Evolutionary conservation across 768 basidiomycete species (phyloP), one percentile per base, ranked within the genome.

Genomic region (Lentinula detonsa): DNA sequence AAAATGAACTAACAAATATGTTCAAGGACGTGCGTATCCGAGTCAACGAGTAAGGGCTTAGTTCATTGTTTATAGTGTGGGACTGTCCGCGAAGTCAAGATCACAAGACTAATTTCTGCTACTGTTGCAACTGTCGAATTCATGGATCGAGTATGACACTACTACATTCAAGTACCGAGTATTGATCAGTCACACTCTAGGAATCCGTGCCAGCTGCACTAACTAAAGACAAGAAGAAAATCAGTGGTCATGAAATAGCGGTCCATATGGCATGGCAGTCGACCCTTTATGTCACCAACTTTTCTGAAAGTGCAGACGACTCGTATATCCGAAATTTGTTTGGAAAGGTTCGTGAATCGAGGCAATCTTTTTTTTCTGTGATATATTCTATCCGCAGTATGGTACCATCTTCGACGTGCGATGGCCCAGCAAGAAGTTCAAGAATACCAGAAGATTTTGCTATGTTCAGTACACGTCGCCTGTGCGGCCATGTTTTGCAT

Each of bases 381-480:
- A 48, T 54, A 8, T 34, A 37, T 28, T 46, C 61, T 50, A 67
- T 58, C 40, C 28, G 1, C 60, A 97, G 94, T 95, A 90, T 73
- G 97, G 97, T 9, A 83, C 81, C 4, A 82, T 99, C 58, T 91
- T 98, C 62, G 95, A 98, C 64, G 90, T 94, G 16, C 90, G 97
- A 35, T 98, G 96, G 96, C 97, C 97, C 5, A 95, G 93, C 74
- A 95, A 95, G 70, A 97, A 97, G 70, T 95, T 93, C 80, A 96
- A 95, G 73, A 85, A 77, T 60, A 89, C 90, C 2, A 78, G 97
- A 39, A 82, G 97, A 46, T 98, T 99, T 72, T 95, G 93, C 68
- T 99, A 98, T 71, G 79, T 99, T 1, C 97, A 98, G 63, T 98
- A 85, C 69, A 88, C 87, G 1, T 85, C 85, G 18, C 91, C 93